Percentiles rank a stretch among this genome's conserved stretches.
Conservation (phyloP, 2,329 filamentous ascomycete species). For the Fusarium aywerte region DNA sequence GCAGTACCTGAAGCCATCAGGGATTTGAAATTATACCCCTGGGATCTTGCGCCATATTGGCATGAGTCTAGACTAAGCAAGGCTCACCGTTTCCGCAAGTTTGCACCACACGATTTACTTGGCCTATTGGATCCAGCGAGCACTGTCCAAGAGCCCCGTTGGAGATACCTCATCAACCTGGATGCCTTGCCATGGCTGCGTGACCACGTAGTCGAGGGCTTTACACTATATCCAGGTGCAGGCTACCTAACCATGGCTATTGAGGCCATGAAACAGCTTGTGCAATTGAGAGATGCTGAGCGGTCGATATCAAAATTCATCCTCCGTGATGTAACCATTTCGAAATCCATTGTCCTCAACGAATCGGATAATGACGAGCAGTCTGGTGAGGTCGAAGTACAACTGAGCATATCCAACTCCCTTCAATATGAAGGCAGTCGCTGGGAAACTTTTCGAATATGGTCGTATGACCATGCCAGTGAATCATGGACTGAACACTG, state of each 20-base stretch:
- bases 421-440: constrained; percentile 8
- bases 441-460: constrained; percentile 6
- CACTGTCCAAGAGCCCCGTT: constrained; percentile 5
- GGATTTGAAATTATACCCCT: background rate
- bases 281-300: background rate
- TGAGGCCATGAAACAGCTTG: constrained; percentile 20
- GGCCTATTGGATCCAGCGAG: constrained; percentile 5
- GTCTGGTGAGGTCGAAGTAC: background rate
- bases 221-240: constrained; percentile 14
- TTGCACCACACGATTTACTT: constrained; percentile 19
- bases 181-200: constrained; percentile 15
- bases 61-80: constrained; percentile 20
- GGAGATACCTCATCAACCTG: constrained; percentile 16
- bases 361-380: background rate
- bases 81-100: constrained; percentile 11
- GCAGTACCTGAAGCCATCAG: background rate
- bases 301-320: constrained; percentile 4
- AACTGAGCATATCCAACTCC: background rate
- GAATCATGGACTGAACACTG: constrained; percentile 4
- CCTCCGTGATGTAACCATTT: constrained; percentile 12
- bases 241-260: constrained; percentile 28
- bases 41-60: constrained; percentile 14
- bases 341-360: background rate
- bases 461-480: constrained; percentile 1
- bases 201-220: constrained; percentile 23